A percentile compares a stretch with the other conserved stretches of the same genome.
These are phyloP conservation scores for Silene noctiflora DNA, from an alignment of 179 eudicot genomes.

Conservation along the genomic window DNA sequence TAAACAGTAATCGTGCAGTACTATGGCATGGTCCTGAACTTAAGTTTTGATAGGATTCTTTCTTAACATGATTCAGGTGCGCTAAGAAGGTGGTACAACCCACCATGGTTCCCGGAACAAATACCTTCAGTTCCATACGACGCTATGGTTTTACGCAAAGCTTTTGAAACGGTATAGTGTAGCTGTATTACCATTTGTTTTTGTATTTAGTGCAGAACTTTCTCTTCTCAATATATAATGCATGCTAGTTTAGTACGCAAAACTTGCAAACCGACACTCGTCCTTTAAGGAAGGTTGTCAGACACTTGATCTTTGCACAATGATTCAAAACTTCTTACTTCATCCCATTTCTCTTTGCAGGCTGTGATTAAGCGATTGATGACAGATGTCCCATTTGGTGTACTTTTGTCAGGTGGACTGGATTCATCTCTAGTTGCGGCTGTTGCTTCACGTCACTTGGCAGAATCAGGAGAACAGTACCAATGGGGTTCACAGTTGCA, in stretches of 20 bases:
- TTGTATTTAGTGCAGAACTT: background rate
- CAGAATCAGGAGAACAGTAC: constrained; percentile 62
- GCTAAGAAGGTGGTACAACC: constrained; percentile 88
- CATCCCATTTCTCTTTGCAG: constrained; percentile 6
- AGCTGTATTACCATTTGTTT: background rate
- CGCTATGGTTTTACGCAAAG: constrained; percentile 60
- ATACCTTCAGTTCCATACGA: constrained; percentile 84
- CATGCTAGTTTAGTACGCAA: background rate
- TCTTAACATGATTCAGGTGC: constrained; percentile 41
- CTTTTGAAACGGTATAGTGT: constrained; percentile 58
- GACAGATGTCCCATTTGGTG: constrained; percentile 99
- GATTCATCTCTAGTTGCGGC: constrained; percentile 99
- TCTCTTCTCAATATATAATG: background rate
- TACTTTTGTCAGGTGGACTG: constrained; percentile 91
- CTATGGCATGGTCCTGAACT: constrained; percentile 10
- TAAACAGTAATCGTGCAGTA: background rate
- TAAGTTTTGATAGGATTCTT: background rate
- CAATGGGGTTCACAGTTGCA: constrained; percentile 96
- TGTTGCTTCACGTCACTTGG: constrained; percentile 83
- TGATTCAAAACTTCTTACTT: background rate
- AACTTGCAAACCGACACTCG: background rate
- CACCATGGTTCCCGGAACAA: constrained; percentile 72
- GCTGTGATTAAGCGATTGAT: constrained; percentile 63
- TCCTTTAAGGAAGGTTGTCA: background rate
- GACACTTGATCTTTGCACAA: background rate